Base-by-base conservation (phyloP, 805 yeast species). In the Yarrowia porcina region DNA sequence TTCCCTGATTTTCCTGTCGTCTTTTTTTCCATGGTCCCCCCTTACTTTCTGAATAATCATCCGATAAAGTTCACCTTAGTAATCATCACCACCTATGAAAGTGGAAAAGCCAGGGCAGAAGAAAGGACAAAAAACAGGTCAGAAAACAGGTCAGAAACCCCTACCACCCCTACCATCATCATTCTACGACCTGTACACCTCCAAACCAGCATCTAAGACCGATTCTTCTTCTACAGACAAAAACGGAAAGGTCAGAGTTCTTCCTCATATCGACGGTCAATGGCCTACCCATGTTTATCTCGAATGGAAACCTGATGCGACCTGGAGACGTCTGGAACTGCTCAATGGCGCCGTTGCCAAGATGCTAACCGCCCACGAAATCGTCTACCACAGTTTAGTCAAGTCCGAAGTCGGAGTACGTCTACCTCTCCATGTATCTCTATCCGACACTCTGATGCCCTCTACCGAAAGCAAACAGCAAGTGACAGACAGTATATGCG, bases 261-360 rank as follows among this genome's bases (percentile, higher is more conserved):
- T 64, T 13, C 64, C 63, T 1, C 72, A 70, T 52, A 65, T 52
- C 9, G 67, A 66, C 2, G 72, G 72, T 15, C 50, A 61, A 21
- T 70, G 70, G 69, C 72, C 72, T 11, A 59, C 67, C 10, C 72
- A 70, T 54, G 66, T 69, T 17, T 69, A 67, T 32, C 28, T 69
- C n/a, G 72, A 70, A 39, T 70, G 71, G 71, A 21, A 63, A 8
- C 71, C 71, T 2, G 63, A 62, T 10, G 41, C 12, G 9, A 23
- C 25, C 6, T 45, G 63, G 39, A 32, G 44, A 11, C 21, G 52
- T 7, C 39, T 59, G 12, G 45, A 50, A 15, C 17, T 41, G 56
- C 20, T 49, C 45, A 57, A 63, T 35, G 41, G 49, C 20, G 36
- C 38, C 9, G 25, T 25, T 12, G 23, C 47, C 27, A 20, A 21